Base-by-base conservation (phyloP, 345 rosid species). In the Populus simonii region DNA sequence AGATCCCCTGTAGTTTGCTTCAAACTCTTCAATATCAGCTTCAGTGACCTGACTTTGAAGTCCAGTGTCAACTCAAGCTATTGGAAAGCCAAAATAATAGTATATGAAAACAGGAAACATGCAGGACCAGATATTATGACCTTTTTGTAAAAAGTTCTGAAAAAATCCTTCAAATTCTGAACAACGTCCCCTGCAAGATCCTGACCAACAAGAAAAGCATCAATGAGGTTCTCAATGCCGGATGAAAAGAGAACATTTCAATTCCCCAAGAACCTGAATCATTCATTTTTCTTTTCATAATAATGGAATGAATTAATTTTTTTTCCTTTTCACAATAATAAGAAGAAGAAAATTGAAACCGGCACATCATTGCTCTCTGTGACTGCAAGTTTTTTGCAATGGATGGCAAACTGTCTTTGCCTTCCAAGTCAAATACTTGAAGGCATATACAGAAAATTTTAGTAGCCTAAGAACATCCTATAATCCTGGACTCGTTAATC, bases 1-100 rank as follows among this genome's bases (percentile, higher is more conserved):
- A 61, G 97, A 96, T 13, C 98, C 99, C 83, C 98, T 88, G 71
- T 96, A 91, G 79, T 87, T 89, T 67, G 94, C 97, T 84, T 89
- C 89, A 81, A 92, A 93, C 86, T 92, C 97, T 81, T 90, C 92
- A 20, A 95, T 91, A 81, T 93, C 97, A 72, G 89, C 92, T 80
- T 87, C 92, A 29, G 98, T 93, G 73, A 80, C 78, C 78, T 81
- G 85, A 79, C 77, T 78, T 57, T 7, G 38, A 74, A 23, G 63
- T 1, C 78, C 35, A 25, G 47, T 45, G 59, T 67, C 71, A 77
- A 33, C 49, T n/a, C 33, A 74, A 72, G 7, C 11, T 23, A 70
- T 41, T 22, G 20, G 39, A 61, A 47, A 68, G 10, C 73, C 66
- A 33, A 47, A 67, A 33, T n/a, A 68, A 35, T 10, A 59, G 7